phyloP scores from a whole-genome alignment of 106 monocot genomes.

The Allium cepa region DNA sequence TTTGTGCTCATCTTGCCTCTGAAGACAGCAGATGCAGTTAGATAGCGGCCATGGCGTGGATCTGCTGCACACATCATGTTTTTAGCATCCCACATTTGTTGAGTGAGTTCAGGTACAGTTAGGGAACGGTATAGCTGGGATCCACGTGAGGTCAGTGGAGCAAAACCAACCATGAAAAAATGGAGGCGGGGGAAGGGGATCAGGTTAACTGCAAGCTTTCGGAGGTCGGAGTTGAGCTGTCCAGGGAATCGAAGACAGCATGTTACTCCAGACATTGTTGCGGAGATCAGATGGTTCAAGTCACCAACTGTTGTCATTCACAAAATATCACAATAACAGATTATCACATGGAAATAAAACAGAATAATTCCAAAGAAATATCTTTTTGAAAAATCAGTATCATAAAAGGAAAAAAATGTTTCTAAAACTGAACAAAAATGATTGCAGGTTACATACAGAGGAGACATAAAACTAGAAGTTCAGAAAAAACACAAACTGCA shows the following conservation, averaged over 20 bases:
- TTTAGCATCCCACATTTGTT: conserved; percentile 51
- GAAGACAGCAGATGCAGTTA: conserved; percentile 47
- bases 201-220: conserved; percentile 18
- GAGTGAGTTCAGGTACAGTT: conserved; percentile 39
- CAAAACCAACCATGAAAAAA: conserved; percentile 26
- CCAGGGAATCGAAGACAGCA: conserved; percentile 23
- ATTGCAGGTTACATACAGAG: no score
- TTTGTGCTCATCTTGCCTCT: conserved; percentile 54
- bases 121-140: conserved; percentile 45
- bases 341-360: no score
- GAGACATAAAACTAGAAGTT: no score
- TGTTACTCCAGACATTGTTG: conserved; percentile 17
- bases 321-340: not conserved
- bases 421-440: no score
- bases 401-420: no score
- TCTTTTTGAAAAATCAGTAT: no score
- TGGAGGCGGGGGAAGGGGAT: conserved; percentile 22
- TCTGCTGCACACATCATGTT: conserved; percentile 57
- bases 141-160: conserved; percentile 34
- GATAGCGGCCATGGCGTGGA: conserved; percentile 39
- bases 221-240: conserved; percentile 19
- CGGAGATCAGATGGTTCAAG: conserved; percentile 17
- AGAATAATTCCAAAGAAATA: no score
- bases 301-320: conserved; percentile 8
- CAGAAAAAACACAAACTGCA: no score